Evolutionary conservation across 495 filamentous ascomycete species (phyloP).

Genomic region (Jackrogersella multiformis): DNA sequence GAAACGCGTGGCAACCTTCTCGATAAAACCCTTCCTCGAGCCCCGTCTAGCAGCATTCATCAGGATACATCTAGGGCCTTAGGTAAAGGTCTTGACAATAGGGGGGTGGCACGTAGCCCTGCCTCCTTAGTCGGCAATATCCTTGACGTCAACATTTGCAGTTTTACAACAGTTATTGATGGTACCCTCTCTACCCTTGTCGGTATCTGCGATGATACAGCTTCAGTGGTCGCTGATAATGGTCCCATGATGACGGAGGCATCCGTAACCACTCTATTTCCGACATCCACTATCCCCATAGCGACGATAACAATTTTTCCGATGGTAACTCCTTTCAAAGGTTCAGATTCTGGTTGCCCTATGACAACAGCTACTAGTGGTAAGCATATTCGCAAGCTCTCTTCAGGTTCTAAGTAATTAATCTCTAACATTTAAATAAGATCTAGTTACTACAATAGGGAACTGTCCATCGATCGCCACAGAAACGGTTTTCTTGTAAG

Average conservation of each 20-base stretch:
- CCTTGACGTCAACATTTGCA: slow-evolving; percentile 30
- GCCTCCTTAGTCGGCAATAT: slow-evolving; percentile 26
- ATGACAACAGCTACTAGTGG: slow-evolving; percentile 17
- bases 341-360: background rate
- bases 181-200: slow-evolving; percentile 29
- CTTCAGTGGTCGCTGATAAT: slow-evolving; percentile 17
- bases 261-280: background rate
- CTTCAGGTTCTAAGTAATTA: background rate
- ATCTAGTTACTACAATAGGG: slow-evolving; percentile 1
- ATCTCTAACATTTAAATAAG: background rate
- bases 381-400: slow-evolving; percentile 13
- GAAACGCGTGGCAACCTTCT: slow-evolving; percentile 21
- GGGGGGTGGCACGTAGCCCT: slow-evolving; percentile 18
- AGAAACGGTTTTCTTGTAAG: slow-evolving; percentile 32
- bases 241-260: slow-evolving; percentile 13
- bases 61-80: slow-evolving; percentile 25
- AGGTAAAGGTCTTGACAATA: slow-evolving; percentile 23
- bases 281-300: background rate
- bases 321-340: background rate
- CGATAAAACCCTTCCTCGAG: slow-evolving; percentile 4
- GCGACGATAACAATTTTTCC: background rate
- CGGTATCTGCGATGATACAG: slow-evolving; percentile 26
- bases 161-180: slow-evolving; percentile 24
- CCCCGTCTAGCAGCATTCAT: slow-evolving; percentile 18
- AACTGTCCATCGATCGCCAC: slow-evolving; percentile 14